These are phyloP conservation scores for Backusella sp. DNA, from an alignment of 192 early-diverging fungal species.

Conservation along the genomic window DNA sequence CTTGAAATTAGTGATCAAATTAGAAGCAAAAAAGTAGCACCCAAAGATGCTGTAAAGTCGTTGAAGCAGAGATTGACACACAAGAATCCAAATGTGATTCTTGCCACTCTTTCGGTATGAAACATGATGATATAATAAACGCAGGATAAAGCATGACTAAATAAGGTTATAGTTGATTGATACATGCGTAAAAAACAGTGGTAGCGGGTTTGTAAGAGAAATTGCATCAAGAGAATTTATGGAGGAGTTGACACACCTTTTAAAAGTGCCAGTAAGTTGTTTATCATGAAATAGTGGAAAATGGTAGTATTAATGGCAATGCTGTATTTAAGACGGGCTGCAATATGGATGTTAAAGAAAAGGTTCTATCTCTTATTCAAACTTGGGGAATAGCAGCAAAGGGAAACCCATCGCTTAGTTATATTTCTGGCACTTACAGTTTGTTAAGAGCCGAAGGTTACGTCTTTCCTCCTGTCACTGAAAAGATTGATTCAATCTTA, in stretches of 20 bases:
- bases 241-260: constrained; percentile 71
- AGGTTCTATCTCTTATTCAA: constrained; percentile 79
- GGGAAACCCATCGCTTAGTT: constrained; percentile 73
- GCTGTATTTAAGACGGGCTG: constrained; percentile 43
- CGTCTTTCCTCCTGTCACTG: constrained; percentile 70
- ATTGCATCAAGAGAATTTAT: constrained; percentile 88
- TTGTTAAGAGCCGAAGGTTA: constrained; percentile 77
- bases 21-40: constrained; percentile 74
- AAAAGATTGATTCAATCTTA: constrained; percentile 61
- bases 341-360: constrained; percentile 75
- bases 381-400: constrained; percentile 86
- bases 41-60: constrained; percentile 72
- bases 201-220: constrained; percentile 80
- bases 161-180: constrained; percentile 65
- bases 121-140: not conserved
- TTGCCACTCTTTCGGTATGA: constrained; percentile 76
- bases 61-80: constrained; percentile 79
- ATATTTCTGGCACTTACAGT: constrained; percentile 78
- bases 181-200: constrained; percentile 94
- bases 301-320: not conserved
- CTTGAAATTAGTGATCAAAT: constrained; percentile 94
- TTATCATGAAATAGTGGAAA: not conserved
- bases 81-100: constrained; percentile 92
- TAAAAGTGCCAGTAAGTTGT: constrained; percentile 53
- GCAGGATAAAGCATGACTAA: not conserved